phyloP scores from a whole-genome alignment of 257 asterid species.

The Solanum neorickii region DNA sequence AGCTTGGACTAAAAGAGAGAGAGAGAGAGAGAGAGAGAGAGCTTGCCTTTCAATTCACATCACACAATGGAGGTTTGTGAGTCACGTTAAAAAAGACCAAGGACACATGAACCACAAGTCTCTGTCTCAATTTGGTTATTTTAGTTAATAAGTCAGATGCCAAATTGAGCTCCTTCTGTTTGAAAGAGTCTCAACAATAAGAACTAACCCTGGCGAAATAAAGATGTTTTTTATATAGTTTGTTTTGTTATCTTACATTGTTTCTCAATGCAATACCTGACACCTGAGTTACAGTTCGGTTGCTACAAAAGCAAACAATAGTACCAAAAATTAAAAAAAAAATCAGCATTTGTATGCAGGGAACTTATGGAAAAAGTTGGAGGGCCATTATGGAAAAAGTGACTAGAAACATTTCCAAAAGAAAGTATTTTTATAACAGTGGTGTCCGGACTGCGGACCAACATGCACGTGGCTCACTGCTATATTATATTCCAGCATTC shows the following conservation, averaged over 20 bases:
- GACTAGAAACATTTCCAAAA: background rate
- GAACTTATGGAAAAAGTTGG: background rate
- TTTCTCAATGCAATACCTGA: background rate
- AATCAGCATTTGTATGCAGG: background rate
- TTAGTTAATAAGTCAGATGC: background rate
- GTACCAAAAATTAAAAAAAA: background rate
- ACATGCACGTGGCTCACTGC: background rate
- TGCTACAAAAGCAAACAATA: background rate
- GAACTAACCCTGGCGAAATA: background rate
- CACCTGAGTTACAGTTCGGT: background rate
- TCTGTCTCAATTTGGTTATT: background rate
- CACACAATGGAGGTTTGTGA: background rate
- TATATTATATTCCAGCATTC: background rate
- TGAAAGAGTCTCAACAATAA: background rate
- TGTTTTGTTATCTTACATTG: background rate
- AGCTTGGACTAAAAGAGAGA: background rate
- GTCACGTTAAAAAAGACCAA: background rate
- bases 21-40: background rate
- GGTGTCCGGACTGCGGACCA: background rate
- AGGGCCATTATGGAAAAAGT: background rate
- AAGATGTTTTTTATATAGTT: background rate
- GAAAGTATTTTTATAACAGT: background rate
- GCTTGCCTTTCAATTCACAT: background rate
- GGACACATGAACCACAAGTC: background rate
- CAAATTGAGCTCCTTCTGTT: background rate